These are phyloP conservation scores for Wallacemonas rigidus DNA, from an alignment of 208 protist genomes.

Conservation along the genomic window DNA sequence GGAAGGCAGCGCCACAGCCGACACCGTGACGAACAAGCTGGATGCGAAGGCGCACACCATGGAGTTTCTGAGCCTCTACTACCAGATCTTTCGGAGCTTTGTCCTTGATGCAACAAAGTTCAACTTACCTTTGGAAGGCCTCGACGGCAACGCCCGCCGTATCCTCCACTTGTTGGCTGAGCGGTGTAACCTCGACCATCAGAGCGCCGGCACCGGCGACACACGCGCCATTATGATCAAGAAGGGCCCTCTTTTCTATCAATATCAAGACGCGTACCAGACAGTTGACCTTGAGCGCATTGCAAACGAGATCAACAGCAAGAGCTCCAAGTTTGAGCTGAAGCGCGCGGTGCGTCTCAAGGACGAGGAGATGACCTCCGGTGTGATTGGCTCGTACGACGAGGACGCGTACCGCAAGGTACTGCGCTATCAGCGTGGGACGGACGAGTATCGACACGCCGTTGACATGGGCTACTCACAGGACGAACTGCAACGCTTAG, in stretches of 20 bases:
- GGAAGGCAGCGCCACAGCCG: neutral
- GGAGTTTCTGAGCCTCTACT: conserved; percentile 76
- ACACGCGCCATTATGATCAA: conserved; percentile 70
- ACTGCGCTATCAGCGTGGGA: conserved; percentile 60
- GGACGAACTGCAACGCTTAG: conserved; percentile 64
- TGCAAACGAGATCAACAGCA: conserved; percentile 39
- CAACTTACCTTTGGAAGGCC: conserved; percentile 58
- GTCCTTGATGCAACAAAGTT: conserved; percentile 76
- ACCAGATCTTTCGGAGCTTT: conserved; percentile 70
- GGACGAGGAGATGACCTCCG: conserved; percentile 35
- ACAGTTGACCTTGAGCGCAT: conserved; percentile 60
- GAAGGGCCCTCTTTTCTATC: conserved; percentile 86
- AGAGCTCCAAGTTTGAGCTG: conserved; percentile 77
- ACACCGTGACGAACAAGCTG: conserved; percentile 24
- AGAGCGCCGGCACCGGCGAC: conserved; percentile 47
- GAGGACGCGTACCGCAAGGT: conserved; percentile 66
- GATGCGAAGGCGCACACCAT: conserved; percentile 58
- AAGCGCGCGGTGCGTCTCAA: conserved; percentile 34
- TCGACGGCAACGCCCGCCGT: conserved; percentile 57
- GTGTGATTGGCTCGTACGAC: conserved; percentile 78
- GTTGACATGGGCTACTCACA: conserved; percentile 78
- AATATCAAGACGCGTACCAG: conserved; percentile 54
- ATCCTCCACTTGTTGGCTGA: conserved; percentile 83
- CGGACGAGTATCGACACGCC: conserved; percentile 82
- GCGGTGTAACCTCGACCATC: conserved; percentile 85